Evolutionary conservation across 345 rosid genomes (phyloP), one percentile per base, ranked within the genome.

Genomic region (Sisymbrium irio): DNA sequence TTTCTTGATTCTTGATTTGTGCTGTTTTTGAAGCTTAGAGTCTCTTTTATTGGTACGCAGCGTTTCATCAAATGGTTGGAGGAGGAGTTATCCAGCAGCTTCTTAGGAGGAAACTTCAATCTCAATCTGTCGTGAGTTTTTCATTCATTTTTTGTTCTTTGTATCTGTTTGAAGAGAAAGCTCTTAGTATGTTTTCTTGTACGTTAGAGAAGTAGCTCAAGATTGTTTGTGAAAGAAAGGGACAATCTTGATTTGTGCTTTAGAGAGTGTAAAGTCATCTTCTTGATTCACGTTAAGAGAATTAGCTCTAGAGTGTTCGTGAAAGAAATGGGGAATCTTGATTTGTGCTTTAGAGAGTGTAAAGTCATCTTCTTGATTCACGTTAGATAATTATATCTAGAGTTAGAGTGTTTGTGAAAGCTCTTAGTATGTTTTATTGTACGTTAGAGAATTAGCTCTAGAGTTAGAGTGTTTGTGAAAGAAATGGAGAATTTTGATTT

Each of bases 41-140:
- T 62, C n/a, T 60, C 32, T 49, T 53, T 6, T 40, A 60, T 76
- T 69, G 79, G 74, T 33, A 42, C 62, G n/a, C 36, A 62, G 49
- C 8, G 47, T 76, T 54, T 76, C 9, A 44, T 44, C 42, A 79
- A 85, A 93, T 93, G 97, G 90, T 83, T 86, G 97, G 98, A 78
- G 97, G 94, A 72, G 88, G 94, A 70, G 78, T 91, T 56, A 89
- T 87, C 82, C 89, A 72, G 79, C 97, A 80, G 83, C 93, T 90
- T 77, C 82, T 93, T 41, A 85, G 90, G 80, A 85, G 87, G 82
- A 88, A 86, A 68, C 82, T 88, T 77, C 93, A 83, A 45, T 85
- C 83, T 41, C 85, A 82, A 55, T 78, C 87, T 22, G 44, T 83
- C 18, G 97, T 93, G 81, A 86, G 83, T 51, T 12, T 70, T 15